A percentile compares a stretch with the other conserved stretches of the same genome.
phyloP scores from a whole-genome alignment of 306 rosid genomes.

The Boehmeria nivea region DNA sequence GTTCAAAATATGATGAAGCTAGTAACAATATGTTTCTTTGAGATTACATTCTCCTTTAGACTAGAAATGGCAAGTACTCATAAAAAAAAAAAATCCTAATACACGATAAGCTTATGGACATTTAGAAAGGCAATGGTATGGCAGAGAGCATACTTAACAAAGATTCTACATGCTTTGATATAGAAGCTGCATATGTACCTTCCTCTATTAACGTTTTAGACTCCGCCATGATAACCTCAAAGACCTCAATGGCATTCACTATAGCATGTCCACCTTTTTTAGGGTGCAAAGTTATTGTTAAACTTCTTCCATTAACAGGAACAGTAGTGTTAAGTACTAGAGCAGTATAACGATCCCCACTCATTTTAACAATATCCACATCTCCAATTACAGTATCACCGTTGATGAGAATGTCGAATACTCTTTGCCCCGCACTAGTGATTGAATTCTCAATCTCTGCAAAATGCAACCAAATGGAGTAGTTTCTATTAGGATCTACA shows the following conservation, averaged over 20 bases:
- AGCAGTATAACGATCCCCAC: conserved; percentile 66
- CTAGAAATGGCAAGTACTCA: too few species aligned
- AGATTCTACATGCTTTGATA: not conserved
- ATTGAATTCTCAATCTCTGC: conserved; percentile 74
- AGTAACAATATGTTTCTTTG: not conserved
- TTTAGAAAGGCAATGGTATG: not conserved
- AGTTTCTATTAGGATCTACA: conserved; percentile 86
- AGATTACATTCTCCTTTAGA: conserved; percentile 4
- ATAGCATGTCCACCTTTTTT: conserved; percentile 50
- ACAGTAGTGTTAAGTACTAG: conserved; percentile 80
- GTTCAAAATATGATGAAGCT: not conserved
- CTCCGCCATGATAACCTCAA: conserved; percentile 65
- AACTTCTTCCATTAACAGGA: conserved; percentile 65
- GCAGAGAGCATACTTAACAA: not conserved
- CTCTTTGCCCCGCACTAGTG: conserved; percentile 58
- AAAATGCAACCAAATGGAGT: conserved; percentile 89
- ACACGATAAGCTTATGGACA: not conserved
- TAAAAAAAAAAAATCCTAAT: too few species aligned
- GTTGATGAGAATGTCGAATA: conserved; percentile 68
- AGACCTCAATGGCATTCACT: conserved; percentile 82
- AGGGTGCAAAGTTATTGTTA: conserved; percentile 61
- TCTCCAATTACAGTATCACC: conserved; percentile 42
- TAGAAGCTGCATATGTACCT: conserved; percentile 42
- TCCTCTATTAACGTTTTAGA: conserved; percentile 67
- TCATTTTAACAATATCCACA: conserved; percentile 66